Base-by-base conservation (phyloP, 2,329 filamentous ascomycete species). In the Calonectria multiphialidica region DNA sequence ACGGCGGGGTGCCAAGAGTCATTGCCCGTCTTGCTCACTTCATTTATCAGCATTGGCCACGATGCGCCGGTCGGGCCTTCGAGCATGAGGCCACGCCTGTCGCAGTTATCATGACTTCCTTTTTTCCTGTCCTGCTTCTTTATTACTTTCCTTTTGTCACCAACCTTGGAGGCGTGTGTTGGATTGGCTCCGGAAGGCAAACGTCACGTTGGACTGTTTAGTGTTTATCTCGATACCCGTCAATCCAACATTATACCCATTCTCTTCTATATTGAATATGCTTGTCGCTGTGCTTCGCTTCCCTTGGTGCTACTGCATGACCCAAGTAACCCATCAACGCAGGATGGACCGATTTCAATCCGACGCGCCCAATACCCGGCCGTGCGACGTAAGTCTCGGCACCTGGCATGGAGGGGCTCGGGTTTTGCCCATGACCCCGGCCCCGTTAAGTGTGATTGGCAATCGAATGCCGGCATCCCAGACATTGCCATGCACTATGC, bases 181-280 rank as follows among this genome's bases (percentile, higher is more conserved):
- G 77, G 76, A 72, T 78, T 76, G 76, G 72, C 76, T 75, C 69
- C 72, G 57, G 69, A 79, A 75, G 70, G 77, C 77, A 67, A 74
- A 77, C 71, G 71, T 72, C 66, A 73, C 74, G 76, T 44, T 78
- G 77, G 73, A 74, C 76, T 79, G 57, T 75, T 79, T 78, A 79
- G 73, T 79, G 73, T 77, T 79, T 78, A 77, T 76, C 76, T 78
- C 77, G 77, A 79, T 79, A 79, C 77, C 77, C 77, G 70, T 79
- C 77, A 79, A 79, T 79, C 77, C 77, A 79, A 79, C 73, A 75
- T 66, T 67, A 64, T 67, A 64, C 69, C 62, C 57, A 42, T 68
- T 59, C 23, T 47, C 47, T 40, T 28, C 18, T n/a, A 53, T 8
- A 30, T 21, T 44, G 16, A 25, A 2, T 55, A 9, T 65, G 21